These are phyloP conservation scores for Trichoderma sp. DNA, from an alignment of 2,329 filamentous ascomycete genomes.

Conservation along the genomic window DNA sequence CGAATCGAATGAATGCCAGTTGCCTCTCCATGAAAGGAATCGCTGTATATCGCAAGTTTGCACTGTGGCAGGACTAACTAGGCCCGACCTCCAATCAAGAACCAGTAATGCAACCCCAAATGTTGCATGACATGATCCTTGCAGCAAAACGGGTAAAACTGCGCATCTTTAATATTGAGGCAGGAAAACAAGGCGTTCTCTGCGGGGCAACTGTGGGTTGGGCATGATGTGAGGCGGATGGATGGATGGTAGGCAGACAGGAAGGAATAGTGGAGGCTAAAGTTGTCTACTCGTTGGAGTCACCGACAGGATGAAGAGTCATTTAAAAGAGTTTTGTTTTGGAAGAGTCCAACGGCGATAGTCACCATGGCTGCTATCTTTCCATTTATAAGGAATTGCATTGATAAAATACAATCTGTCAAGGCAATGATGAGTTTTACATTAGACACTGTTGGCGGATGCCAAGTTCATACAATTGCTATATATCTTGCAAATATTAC, in stretches of 20 bases:
- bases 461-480: no score
- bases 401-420: background rate
- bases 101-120: background rate
- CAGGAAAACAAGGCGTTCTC: background rate
- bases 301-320: background rate
- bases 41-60: background rate
- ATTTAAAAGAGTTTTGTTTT: background rate
- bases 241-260: background rate
- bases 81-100: background rate
- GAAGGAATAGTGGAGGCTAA: background rate
- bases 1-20: background rate
- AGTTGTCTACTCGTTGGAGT: background rate
- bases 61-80: background rate
- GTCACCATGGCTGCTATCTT: background rate
- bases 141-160: background rate
- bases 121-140: background rate
- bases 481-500: no score
- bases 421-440: no score
- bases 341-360: background rate
- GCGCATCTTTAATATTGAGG: background rate
- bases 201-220: background rate
- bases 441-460: background rate
- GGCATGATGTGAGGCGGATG: background rate
- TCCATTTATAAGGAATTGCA: background rate
- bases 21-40: background rate